phyloP scores from a whole-genome alignment of 1,284 basidiomycete genomes.

The Pulchroboletus neoregius region DNA sequence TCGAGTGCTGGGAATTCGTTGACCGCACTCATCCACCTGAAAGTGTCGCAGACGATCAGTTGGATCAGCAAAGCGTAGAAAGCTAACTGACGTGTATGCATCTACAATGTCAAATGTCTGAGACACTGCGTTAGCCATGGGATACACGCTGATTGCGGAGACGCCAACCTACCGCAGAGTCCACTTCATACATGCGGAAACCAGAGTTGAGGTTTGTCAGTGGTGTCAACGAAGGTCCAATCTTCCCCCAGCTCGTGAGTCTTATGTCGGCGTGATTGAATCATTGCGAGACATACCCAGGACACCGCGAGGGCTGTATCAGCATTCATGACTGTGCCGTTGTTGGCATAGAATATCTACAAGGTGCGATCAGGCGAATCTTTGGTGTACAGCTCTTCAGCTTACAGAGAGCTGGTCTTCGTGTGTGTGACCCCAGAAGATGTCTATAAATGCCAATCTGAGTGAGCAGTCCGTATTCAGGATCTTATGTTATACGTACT shows the following conservation, averaged over 20 bases:
- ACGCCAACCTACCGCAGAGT: conserved; percentile 51
- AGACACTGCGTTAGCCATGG: conserved; percentile 3
- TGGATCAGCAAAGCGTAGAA: neutral
- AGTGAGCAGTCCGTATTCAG: neutral
- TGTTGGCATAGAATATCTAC: conserved; percentile 41
- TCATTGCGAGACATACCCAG: conserved; percentile 39
- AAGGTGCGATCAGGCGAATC: neutral
- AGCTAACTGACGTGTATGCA: conserved; percentile 32
- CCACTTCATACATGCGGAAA: conserved; percentile 74
- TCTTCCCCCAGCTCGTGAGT: conserved; percentile 28
- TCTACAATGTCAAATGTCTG: conserved; percentile 38
- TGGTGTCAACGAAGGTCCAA: conserved; percentile 68
- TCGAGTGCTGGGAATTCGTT: conserved; percentile 34
- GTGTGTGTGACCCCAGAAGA: conserved; percentile 78
- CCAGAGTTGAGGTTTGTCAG: conserved; percentile 71
- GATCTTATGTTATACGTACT: conserved; percentile 39
- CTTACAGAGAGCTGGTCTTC: conserved; percentile 66
- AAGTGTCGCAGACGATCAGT: neutral
- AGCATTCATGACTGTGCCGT: conserved; percentile 44
- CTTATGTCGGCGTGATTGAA: neutral
- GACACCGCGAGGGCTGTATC: conserved; percentile 49
- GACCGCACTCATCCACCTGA: conserved; percentile 34
- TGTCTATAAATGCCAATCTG: conserved; percentile 37
- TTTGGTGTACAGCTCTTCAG: neutral
- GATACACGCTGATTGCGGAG: neutral